Evolutionary conservation across 106 monocot species (phyloP), one percentile per base, ranked within the genome.

Genomic region (Dactylorhiza incarnata): DNA sequence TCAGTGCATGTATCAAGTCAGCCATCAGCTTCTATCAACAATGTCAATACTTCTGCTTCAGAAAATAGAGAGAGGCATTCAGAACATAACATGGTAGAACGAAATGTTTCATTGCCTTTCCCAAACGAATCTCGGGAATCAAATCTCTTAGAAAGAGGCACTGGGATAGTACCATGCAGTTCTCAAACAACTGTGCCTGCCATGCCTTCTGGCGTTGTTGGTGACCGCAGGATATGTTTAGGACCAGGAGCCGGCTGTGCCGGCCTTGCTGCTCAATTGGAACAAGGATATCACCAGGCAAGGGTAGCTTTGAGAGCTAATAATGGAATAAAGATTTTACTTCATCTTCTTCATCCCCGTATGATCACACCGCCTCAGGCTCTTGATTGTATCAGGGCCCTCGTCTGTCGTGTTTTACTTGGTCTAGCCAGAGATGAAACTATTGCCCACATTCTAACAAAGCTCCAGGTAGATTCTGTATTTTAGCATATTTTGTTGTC

Each of bases 241-340:
- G 97, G 97, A 58, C 80, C 90, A 45, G 94, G 97, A 68, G 84
- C 89, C 76, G 97, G 97, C 2, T 94, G 89, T 86, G 89, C 94
- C 77, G 97, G 97, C 5, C 89, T 94, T 79, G 97, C 97, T 78
- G 86, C 97, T 25, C 97, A 94, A 71, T 74, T 97, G 69, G 97
- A 97, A 75, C 94, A 94, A 75, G 97, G 89, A 44, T 97, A 97
- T 76, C 85, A 75, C 74, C 91, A 94, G 70, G 97, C 97, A 80
- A 85, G 97, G 59, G 87, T 91, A 79, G 87, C 89, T 77, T 94
- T 97, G 49, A 89, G 97, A 66, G 85, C 94, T 11, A 94, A 97
- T 80, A 97, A 97, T 83, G 97, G 97, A 13, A 97, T 97, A 74
- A 97, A 97, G 78, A 89, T 97, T 77, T 83, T 97, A n/a, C 78